Conservation (phyloP, 2,329 filamentous ascomycete genomes). For the Fusarium phyllophilum region DNA sequence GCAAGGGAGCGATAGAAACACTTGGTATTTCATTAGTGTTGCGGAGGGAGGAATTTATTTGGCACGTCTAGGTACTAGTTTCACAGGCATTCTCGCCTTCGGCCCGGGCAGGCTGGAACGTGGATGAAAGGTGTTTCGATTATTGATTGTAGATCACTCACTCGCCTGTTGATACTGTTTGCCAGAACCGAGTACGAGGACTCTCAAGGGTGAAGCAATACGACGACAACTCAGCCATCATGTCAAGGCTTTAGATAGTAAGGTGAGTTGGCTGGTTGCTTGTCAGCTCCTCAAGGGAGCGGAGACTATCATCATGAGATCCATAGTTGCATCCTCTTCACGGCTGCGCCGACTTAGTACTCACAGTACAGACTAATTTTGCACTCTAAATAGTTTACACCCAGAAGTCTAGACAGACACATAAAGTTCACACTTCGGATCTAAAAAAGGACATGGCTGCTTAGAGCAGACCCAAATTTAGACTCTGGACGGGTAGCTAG, state of each 20-base stretch:
- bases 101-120: conserved; percentile 17
- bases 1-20: conserved; percentile 12
- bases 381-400: conserved; percentile 18
- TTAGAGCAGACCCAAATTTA: conserved; percentile 41
- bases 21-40: conserved; percentile 17
- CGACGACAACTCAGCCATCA: background rate
- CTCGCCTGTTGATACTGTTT: background rate
- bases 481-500: conserved; percentile 21
- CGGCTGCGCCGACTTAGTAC: conserved; percentile 7
- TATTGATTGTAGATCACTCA: conserved; percentile 3
- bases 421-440: conserved; percentile 8
- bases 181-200: conserved; percentile 9
- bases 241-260: background rate
- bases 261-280: background rate
- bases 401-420: background rate
- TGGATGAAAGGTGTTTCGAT: conserved; percentile 8
- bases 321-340: background rate
- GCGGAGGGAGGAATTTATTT: conserved; percentile 14
- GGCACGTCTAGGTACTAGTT: background rate
- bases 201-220: background rate
- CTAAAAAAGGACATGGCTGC: conserved; percentile 25
- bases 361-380: conserved; percentile 25
- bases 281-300: conserved; percentile 14
- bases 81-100: conserved; percentile 1
- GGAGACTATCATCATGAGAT: background rate